Base-by-base conservation (phyloP, 441 rosid genomes). In the Pelargonium australe region DNA sequence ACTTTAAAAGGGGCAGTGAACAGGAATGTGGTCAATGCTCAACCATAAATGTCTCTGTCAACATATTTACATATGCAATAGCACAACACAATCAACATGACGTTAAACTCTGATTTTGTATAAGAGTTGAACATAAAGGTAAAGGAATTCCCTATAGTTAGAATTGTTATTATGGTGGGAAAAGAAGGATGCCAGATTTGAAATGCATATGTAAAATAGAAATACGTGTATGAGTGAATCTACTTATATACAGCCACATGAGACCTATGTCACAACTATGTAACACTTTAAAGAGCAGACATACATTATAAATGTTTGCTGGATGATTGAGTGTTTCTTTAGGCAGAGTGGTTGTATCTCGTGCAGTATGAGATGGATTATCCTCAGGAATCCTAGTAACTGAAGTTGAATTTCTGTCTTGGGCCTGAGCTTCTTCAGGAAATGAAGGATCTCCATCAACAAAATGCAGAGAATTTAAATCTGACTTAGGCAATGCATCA, bases 241-340 rank as follows among this genome's bases (percentile, higher is more conserved):
- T 43, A 43, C 47, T 10, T 10, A 43, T 43, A 43, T 43, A 43
- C 11, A 43, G 11, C 47, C 47, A 43, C 6, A 10, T 43, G 47
- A 43, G 47, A 10, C 10, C 10, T 13, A 47, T 13, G 4, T 45
- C 51, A 47, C 53, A 11, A 9, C 25, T 23, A 47, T 8, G 12
- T 47, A 9, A 47, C 13, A 47, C 53, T 11, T 47, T 2, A 47
- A 47, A 40, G 0, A 62, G 69, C 41, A 37, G 44, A 70, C 85
- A 41, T 81, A 88, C 95, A 4, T 17, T 79, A 53, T 74, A 80
- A 63, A 94, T 87, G 79, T 91, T 91, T 74, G 97, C 96, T 0
- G 98, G 96, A 78, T 94, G 97, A 86, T 94, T 91, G 19, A 86
- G 86, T 44, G 83, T 82, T 55, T 85, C 87, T 47, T 72, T 83